Evolutionary conservation across 257 asterid genomes (phyloP).

Genomic region (Orobanche coerulescens): DNA sequence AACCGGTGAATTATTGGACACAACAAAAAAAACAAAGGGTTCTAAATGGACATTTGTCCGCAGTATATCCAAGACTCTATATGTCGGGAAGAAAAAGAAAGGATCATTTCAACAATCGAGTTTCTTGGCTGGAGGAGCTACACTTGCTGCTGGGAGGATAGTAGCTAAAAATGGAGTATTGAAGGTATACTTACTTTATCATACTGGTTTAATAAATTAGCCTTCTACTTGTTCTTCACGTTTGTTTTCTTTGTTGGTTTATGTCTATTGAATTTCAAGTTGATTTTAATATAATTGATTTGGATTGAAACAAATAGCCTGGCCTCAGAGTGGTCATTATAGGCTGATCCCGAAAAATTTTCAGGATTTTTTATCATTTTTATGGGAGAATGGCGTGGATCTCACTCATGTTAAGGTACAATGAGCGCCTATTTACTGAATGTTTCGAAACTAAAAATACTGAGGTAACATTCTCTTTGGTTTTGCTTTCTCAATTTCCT

Average conservation of each 20-base stretch:
- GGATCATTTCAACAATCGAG: conserved; percentile 66
- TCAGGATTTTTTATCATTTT: conserved; percentile 45
- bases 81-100: conserved; percentile 51
- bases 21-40: conserved; percentile 31
- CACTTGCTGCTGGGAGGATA: conserved; percentile 61
- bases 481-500: too few relatives aligned
- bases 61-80: conserved; percentile 40
- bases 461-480: too few relatives aligned
- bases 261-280: neutral
- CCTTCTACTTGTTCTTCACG: neutral
- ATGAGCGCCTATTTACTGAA: neutral
- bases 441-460: too few relatives aligned
- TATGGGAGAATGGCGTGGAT: conserved; percentile 41
- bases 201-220: too few relatives aligned
- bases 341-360: conserved; percentile 56
- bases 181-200: conserved; percentile 23
- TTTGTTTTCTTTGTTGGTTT: neutral
- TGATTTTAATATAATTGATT: neutral
- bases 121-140: conserved; percentile 66
- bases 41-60: conserved; percentile 58
- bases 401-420: conserved; percentile 54
- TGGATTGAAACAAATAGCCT: conserved; percentile 35
- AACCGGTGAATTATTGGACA: conserved; percentile 41
- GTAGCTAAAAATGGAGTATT: conserved; percentile 47
- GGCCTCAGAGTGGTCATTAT: conserved; percentile 76